Conservation (phyloP, 2,329 filamentous ascomycete species). For the Eurotiales sp. region DNA sequence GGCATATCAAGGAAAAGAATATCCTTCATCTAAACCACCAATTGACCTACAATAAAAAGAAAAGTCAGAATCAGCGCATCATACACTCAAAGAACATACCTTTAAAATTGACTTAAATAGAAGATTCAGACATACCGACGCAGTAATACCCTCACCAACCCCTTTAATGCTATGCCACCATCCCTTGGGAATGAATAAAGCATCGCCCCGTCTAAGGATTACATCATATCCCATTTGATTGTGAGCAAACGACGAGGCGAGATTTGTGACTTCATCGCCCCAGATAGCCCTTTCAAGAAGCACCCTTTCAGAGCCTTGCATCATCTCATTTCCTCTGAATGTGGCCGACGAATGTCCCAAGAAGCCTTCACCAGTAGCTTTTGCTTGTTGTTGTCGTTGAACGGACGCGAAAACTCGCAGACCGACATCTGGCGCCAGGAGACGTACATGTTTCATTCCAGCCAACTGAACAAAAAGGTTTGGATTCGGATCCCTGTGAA, state of each 20-base stretch:
- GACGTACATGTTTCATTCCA: slow-evolving; percentile 67
- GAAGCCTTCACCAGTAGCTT: slow-evolving; percentile 21
- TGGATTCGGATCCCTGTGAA: slow-evolving; percentile 90
- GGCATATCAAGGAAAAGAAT: not conserved
- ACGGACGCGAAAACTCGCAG: slow-evolving; percentile 58
- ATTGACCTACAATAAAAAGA: slow-evolving; percentile 54
- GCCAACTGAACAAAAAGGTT: slow-evolving; percentile 86
- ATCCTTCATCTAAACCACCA: slow-evolving; percentile 63
- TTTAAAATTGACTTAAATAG: slow-evolving; percentile 10
- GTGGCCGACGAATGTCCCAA: slow-evolving; percentile 33
- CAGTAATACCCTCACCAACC: slow-evolving; percentile 54
- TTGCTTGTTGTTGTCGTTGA: slow-evolving; percentile 29
- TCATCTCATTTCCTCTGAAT: slow-evolving; percentile 83
- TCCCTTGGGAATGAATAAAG: slow-evolving; percentile 72
- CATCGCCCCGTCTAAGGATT: slow-evolving; percentile 62
- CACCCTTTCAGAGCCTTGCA: slow-evolving; percentile 70
- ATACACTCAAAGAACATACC: not conserved
- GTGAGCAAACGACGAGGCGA: slow-evolving; percentile 1
- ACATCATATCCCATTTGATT: slow-evolving; percentile 46
- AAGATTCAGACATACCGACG: slow-evolving; percentile 46
- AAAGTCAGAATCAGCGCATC: slow-evolving; percentile 7
- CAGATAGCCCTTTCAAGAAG: slow-evolving; percentile 69
- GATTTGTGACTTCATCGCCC: slow-evolving; percentile 35
- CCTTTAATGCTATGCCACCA: slow-evolving; percentile 87
- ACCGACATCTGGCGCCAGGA: slow-evolving; percentile 65